phyloP scores from a whole-genome alignment of 202 grass and related monocot genomes.

The Schoenoplectus triqueter region DNA sequence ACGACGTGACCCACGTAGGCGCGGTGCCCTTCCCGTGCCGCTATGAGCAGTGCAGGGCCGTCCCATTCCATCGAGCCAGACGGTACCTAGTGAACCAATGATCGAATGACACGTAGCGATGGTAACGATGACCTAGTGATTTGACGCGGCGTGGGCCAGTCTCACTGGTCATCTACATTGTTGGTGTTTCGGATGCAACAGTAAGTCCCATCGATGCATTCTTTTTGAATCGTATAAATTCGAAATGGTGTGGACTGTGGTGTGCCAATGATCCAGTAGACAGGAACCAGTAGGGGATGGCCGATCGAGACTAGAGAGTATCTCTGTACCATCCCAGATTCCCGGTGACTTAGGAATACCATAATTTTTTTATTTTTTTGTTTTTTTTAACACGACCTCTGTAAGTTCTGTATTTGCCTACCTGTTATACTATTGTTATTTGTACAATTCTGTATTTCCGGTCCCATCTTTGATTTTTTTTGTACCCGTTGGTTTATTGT shows the following conservation, averaged over 20 bases:
- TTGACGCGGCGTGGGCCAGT: slow-evolving; percentile 10
- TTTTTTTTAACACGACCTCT: background rate
- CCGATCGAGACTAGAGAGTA: too few relatives aligned
- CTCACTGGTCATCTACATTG: background rate
- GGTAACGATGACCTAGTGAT: background rate
- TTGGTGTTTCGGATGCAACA: slow-evolving; percentile 6
- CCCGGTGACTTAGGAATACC: background rate
- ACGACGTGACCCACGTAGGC: slow-evolving; percentile 52
- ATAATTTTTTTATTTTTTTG: slow-evolving; percentile 9
- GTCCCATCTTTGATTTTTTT: background rate
- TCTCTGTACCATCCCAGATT: too few relatives aligned
- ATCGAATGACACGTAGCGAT: background rate
- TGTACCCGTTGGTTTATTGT: background rate
- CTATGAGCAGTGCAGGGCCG: background rate
- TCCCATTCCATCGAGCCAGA: slow-evolving; percentile 32
- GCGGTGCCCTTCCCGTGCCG: background rate
- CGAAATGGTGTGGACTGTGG: too few relatives aligned
- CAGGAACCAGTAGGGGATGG: background rate
- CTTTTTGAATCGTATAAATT: too few relatives aligned
- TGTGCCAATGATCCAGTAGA: background rate
- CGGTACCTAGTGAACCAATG: slow-evolving; percentile 29
- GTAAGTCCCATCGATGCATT: background rate
- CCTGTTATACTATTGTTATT: background rate
- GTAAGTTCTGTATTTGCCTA: background rate
- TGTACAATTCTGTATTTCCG: background rate